These are phyloP conservation scores for Moniliophthora roreri DNA, from an alignment of 1,284 basidiomycete genomes.

Conservation along the genomic window DNA sequence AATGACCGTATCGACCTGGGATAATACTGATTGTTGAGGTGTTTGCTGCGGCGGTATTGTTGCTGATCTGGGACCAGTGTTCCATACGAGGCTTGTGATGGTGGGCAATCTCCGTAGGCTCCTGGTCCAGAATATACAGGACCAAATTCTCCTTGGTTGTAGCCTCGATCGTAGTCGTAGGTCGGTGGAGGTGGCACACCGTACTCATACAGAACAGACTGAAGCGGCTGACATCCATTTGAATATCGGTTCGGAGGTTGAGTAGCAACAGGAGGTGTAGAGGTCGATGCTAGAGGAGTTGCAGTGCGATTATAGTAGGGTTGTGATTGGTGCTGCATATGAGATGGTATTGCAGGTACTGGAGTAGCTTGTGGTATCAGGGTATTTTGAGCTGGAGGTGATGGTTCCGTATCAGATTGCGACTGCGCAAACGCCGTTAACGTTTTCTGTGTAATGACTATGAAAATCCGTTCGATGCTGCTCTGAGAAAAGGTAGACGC, in stretches of 20 bases:
- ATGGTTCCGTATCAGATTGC: slow-evolving; percentile 4
- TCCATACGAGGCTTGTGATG: slow-evolving; percentile 3
- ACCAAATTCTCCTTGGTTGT: not conserved
- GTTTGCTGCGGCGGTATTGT: slow-evolving; percentile 12
- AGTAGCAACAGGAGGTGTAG: slow-evolving; percentile 26
- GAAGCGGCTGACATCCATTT: slow-evolving; percentile 4
- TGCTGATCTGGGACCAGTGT: slow-evolving; percentile 13
- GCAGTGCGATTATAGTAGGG: slow-evolving; percentile 37
- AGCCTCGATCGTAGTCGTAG: not conserved
- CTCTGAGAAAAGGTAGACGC: not conserved
- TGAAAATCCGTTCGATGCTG: not conserved
- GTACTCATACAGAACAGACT: slow-evolving; percentile 15
- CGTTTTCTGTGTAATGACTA: slow-evolving; percentile 31
- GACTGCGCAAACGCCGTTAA: slow-evolving; percentile 29
- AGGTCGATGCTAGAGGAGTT: slow-evolving; percentile 35
- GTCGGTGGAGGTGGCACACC: slow-evolving; percentile 15
- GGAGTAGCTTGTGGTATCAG: slow-evolving; percentile 24
- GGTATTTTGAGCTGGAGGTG: slow-evolving; percentile 20
- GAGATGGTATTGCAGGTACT: slow-evolving; percentile 43
- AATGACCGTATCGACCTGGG: slow-evolving; percentile 37
- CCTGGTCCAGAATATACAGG: not conserved
- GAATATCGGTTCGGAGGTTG: too few relatives aligned
- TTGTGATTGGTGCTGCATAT: slow-evolving; percentile 35
- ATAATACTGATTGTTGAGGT: slow-evolving; percentile 20
- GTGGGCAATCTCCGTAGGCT: slow-evolving; percentile 5